phyloP scores from a whole-genome alignment of 2,329 filamentous ascomycete species.

The Fusarium sp. region DNA sequence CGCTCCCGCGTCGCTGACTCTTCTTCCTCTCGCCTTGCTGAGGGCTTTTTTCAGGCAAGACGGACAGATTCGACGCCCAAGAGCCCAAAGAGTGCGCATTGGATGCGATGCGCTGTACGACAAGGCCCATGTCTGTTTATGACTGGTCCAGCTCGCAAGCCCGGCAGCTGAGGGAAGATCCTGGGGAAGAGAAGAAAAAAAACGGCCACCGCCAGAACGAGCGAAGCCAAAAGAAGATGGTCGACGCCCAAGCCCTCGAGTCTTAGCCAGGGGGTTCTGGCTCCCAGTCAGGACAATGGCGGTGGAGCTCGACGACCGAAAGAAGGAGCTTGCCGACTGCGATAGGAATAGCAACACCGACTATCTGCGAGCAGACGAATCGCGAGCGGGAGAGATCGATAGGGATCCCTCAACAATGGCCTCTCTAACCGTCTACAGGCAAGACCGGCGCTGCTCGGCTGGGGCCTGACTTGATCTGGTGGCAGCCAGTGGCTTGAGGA shows the following conservation, averaged over 20 bases:
- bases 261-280: conserved; percentile 21
- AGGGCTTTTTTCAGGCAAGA: conserved; percentile 22
- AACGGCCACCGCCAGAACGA: conserved; percentile 31
- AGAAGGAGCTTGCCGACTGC: not conserved
- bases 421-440: conserved; percentile 33
- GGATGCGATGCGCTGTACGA: conserved; percentile 9
- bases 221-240: conserved; percentile 35
- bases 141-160: conserved; percentile 26
- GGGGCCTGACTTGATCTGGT: conserved; percentile 40
- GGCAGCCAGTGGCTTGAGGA: conserved; percentile 44
- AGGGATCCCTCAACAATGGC: conserved; percentile 26
- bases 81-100: conserved; percentile 12
- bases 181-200: conserved; percentile 18
- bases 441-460: conserved; percentile 21
- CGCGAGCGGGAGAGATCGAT: conserved; percentile 34
- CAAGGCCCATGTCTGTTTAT: conserved; percentile 8
- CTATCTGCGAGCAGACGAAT: conserved; percentile 5
- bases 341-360: conserved; percentile 38
- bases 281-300: conserved; percentile 17
- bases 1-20: conserved; percentile 11
- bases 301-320: conserved; percentile 8
- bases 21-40: conserved; percentile 2
- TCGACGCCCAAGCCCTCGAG: conserved; percentile 12
- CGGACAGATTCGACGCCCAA: conserved; percentile 19
- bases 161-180: conserved; percentile 26